Conservation (phyloP, 768 basidiomycete genomes). For the Suillus brevipes region DNA sequence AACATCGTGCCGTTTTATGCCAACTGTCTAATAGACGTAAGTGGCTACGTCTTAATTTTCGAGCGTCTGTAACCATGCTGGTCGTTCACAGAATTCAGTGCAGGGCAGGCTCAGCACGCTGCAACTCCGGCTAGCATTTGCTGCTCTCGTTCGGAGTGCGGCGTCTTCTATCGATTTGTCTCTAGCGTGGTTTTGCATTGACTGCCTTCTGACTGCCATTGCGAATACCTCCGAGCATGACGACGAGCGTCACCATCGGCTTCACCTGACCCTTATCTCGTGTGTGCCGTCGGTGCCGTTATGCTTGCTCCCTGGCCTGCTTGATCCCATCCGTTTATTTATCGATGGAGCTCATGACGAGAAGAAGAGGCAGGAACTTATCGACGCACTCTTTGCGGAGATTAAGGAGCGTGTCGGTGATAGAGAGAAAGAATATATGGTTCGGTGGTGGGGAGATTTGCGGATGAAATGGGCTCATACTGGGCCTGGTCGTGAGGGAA, state of each 20-base stretch:
- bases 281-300: slow-evolving; percentile 63
- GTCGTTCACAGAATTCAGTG: slow-evolving; percentile 53
- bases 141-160: slow-evolving; percentile 68
- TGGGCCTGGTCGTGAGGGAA: background rate
- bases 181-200: slow-evolving; percentile 72
- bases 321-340: slow-evolving; percentile 47
- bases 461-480: slow-evolving; percentile 22
- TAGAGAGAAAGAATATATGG: slow-evolving; percentile 61
- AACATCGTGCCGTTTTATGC: slow-evolving; percentile 76
- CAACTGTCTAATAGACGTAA: slow-evolving; percentile 67
- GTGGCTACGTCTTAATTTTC: slow-evolving; percentile 12
- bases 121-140: slow-evolving; percentile 74
- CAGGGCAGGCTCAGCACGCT: slow-evolving; percentile 58
- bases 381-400: slow-evolving; percentile 60
- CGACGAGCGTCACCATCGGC: slow-evolving; percentile 43
- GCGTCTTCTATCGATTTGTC: slow-evolving; percentile 40
- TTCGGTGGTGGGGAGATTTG: slow-evolving; percentile 74
- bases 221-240: slow-evolving; percentile 15
- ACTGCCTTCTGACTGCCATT: slow-evolving; percentile 47
- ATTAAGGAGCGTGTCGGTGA: slow-evolving; percentile 67
- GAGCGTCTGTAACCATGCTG: slow-evolving; percentile 5
- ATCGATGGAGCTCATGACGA: slow-evolving; percentile 34
- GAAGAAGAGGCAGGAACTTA: slow-evolving; percentile 43
- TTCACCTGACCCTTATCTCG: slow-evolving; percentile 67
- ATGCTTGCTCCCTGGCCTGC: slow-evolving; percentile 50